These are phyloP conservation scores for Tolypocladium ovalisporum DNA, from an alignment of 2,329 filamentous ascomycete species.

Conservation along the genomic window DNA sequence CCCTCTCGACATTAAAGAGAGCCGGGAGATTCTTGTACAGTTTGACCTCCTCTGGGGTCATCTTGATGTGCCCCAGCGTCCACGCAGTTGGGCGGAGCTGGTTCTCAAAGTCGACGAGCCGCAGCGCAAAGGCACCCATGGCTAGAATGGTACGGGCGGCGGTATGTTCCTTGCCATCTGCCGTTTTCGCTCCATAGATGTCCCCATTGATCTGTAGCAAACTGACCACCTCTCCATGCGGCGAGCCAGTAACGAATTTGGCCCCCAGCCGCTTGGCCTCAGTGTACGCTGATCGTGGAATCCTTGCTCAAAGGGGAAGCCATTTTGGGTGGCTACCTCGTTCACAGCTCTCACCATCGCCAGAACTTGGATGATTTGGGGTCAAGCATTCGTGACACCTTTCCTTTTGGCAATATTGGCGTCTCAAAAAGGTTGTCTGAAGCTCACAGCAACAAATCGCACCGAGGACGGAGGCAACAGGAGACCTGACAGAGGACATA, in stretches of 20 bases:
- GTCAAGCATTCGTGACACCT: not conserved
- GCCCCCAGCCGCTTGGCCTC: not conserved
- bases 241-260: not conserved
- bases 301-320: not conserved
- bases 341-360: not conserved
- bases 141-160: not conserved
- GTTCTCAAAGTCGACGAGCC: not conserved
- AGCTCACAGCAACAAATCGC: not conserved
- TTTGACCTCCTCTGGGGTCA: not conserved
- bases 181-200: not conserved
- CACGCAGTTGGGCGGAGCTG: not conserved
- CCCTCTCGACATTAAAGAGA: not conserved
- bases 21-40: not conserved
- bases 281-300: not conserved
- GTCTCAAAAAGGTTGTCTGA: not conserved
- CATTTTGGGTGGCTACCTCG: not conserved
- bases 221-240: not conserved
- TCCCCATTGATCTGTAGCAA: not conserved
- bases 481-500: not conserved
- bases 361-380: not conserved
- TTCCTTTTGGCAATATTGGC: not conserved
- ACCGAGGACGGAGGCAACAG: no score
- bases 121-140: not conserved
- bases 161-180: not conserved
- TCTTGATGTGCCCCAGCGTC: not conserved